Evolutionary conservation across 1,284 basidiomycete genomes (phyloP).

Genomic region (Irpex sp.): DNA sequence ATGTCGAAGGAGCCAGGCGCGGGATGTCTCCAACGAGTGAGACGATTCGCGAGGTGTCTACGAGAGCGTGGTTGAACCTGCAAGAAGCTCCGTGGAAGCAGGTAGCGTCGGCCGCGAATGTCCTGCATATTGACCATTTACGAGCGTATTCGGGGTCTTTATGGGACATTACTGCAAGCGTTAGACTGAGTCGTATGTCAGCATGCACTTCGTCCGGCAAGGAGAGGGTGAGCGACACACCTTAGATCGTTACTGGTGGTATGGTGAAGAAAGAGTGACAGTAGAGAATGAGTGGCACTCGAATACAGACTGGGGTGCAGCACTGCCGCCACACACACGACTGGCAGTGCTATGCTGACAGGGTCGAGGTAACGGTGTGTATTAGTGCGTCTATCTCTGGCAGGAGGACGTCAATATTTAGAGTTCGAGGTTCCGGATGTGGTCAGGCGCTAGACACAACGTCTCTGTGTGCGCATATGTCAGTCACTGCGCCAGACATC

Average conservation of each 20-base stretch:
- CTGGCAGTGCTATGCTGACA: not conserved
- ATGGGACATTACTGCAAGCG: not conserved
- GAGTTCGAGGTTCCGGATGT: no score
- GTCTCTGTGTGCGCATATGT: no score
- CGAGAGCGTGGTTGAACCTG: conserved; percentile 10
- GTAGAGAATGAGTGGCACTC: not conserved
- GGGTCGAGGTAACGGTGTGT: not conserved
- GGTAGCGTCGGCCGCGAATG: not conserved
- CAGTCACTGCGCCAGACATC: no score
- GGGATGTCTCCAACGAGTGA: conserved; percentile 12
- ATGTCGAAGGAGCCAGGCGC: not conserved
- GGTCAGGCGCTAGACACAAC: no score
- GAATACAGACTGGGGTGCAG: not conserved
- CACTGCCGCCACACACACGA: not conserved
- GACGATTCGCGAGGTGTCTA: conserved; percentile 10
- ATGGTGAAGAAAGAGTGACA: not conserved
- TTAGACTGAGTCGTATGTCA: not conserved
- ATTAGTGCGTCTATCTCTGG: not conserved
- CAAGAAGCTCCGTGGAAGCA: conserved; percentile 1
- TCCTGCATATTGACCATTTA: conserved; percentile 5
- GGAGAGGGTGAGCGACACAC: not conserved
- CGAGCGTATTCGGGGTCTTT: conserved; percentile 6
- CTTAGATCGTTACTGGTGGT: not conserved
- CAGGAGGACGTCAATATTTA: no score
- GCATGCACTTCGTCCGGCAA: not conserved